Base-by-base conservation (phyloP, 306 rosid genomes). In the Astragalus membranaceus region DNA sequence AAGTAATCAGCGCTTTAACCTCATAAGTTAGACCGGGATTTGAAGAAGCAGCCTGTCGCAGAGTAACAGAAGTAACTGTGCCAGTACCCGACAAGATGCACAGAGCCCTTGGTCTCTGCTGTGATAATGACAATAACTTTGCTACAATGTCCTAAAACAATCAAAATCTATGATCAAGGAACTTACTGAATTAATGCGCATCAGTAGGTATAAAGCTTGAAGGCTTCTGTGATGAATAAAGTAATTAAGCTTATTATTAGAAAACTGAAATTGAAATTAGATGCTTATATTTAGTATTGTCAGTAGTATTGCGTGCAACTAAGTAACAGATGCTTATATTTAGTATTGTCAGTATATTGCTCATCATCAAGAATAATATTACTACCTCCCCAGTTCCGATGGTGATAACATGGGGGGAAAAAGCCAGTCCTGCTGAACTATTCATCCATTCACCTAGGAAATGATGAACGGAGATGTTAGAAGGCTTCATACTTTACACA, bases 371-470 rank as follows among this genome's bases (percentile, higher is more conserved):
- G 29, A 59, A 74, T 46, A 23, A 69, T 32, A 52, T 59, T 71
- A 63, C 74, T 83, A 94, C 99, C 96, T 94, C 99, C 75, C 97
- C 99, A 69, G 73, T 88, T 70, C 77, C 97, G 60, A 94, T 64
- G 54, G 79, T 85, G 79, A 94, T 81, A 59, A 87, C 92, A 83
- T 94, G 99, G 17, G 99, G 99, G 6, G 97, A 83, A 81, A 94
- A 94, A 26, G 99, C 99, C 70, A 81, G 60, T 77, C 99, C 99
- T 48, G 99, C 99, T 3, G 99, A 91, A 85, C 17, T 83, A 84
- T 91, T 94, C 97, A 94, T 94, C 99, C 99, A 94, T 26, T 94
- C 99, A 84, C 99, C 99, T 94, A 63, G 4, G 26, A 80, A 63
- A 16, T 33, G 20, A 74, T 36, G 37, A 50, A 70, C 12, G 35